phyloP scores from a whole-genome alignment of 441 rosid species.

The Populus trichocarpa region DNA sequence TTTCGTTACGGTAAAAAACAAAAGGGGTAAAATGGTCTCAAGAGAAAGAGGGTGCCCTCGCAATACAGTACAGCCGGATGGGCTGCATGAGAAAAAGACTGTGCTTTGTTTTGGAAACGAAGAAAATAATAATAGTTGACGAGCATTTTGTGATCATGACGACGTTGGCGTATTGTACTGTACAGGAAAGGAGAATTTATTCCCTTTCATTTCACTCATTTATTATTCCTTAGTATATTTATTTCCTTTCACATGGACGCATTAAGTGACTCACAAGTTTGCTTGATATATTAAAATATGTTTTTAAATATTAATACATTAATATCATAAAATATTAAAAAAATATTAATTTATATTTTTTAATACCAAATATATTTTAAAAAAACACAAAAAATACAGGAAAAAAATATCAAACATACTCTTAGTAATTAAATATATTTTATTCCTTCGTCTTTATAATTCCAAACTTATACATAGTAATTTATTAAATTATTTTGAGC shows the following conservation, averaged over 20 bases:
- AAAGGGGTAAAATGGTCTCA: neutral
- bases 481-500: too few relatives aligned
- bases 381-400: too few relatives aligned
- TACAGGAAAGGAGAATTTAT: neutral
- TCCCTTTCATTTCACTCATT: neutral
- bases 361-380: too few relatives aligned
- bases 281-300: neutral
- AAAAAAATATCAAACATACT: too few relatives aligned
- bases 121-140: neutral
- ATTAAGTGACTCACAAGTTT: neutral
- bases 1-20: neutral
- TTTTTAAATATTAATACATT: too few relatives aligned
- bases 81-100: conserved; percentile 16
- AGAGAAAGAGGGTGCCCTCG: neutral
- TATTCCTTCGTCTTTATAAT: too few relatives aligned
- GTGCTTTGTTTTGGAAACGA: conserved; percentile 4
- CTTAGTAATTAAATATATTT: too few relatives aligned
- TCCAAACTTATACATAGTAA: too few relatives aligned
- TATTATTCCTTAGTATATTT: neutral
- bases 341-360: too few relatives aligned
- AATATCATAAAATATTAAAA: too few relatives aligned
- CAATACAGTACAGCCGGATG: conserved; percentile 27
- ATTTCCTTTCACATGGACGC: neutral
- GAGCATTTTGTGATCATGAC: conserved; percentile 40
- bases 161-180: conserved; percentile 33